These are phyloP conservation scores for Moesziomyces globuligerus DNA, from an alignment of 1,284 basidiomycete genomes.

Conservation along the genomic window DNA sequence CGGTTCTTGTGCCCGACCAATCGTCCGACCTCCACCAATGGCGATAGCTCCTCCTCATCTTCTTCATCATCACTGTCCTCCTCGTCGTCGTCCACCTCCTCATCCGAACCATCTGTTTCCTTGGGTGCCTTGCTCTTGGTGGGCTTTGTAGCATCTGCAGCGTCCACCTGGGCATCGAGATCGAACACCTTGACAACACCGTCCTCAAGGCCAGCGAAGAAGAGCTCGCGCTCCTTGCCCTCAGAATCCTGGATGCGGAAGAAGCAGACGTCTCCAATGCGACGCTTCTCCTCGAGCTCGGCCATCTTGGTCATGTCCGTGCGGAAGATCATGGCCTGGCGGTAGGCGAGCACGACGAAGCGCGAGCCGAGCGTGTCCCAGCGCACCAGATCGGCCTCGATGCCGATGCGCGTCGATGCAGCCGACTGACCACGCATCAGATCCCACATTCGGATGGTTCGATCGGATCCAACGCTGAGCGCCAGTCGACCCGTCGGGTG, in stretches of 20 bases:
- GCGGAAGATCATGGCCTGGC: constrained; percentile 53
- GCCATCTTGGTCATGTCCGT: constrained; percentile 61
- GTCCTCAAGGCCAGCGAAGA: constrained; percentile 53
- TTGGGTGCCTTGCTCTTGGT: constrained; percentile 22
- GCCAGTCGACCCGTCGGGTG: constrained; percentile 93
- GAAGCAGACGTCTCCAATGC: constrained; percentile 58
- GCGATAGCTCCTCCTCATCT: constrained; percentile 26
- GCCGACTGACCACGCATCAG: constrained; percentile 91
- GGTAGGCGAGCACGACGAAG: constrained; percentile 55
- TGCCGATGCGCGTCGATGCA: constrained; percentile 78
- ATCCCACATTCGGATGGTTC: constrained; percentile 96
- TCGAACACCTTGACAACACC: constrained; percentile 54
- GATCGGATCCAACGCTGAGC: constrained; percentile 88
- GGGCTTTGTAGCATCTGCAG: background rate
- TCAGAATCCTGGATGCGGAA: constrained; percentile 26
- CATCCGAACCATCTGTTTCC: no score
- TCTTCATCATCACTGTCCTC: constrained; percentile 29
- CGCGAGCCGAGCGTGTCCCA: constrained; percentile 57
- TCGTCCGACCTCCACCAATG: constrained; percentile 52
- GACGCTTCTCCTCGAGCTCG: constrained; percentile 48
- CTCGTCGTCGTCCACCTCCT: constrained; percentile 25
- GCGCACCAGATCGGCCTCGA: constrained; percentile 54
- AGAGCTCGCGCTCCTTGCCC: constrained; percentile 48
- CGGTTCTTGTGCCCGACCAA: constrained; percentile 63
- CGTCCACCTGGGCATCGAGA: constrained; percentile 35